Evolutionary conservation across 75 land plant species (phyloP).

Genomic region (Selaginella moellendorffii): DNA sequence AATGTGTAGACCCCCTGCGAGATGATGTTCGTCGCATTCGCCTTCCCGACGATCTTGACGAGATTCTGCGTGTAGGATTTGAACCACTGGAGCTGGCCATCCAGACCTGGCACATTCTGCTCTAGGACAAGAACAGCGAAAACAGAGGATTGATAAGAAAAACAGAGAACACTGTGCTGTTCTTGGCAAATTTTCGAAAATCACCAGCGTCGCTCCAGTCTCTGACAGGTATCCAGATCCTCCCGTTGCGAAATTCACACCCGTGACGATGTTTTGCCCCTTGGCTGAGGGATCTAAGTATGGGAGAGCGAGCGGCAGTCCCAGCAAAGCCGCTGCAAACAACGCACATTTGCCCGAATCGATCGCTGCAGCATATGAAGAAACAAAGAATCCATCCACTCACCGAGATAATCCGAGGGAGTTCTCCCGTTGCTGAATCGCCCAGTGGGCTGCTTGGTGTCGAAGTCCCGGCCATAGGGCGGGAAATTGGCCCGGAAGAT

Average conservation of each 20-base stretch:
- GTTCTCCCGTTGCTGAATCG: neutral
- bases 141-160: neutral
- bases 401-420: neutral
- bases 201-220: neutral
- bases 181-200: neutral
- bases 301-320: neutral
- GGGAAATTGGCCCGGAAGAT: neutral
- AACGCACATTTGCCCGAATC: neutral
- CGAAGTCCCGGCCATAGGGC: neutral
- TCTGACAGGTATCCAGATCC: slow-evolving; percentile 1
- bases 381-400: neutral
- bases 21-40: neutral
- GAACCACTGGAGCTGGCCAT: neutral
- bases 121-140: neutral
- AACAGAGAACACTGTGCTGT: neutral
- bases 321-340: neutral
- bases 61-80: neutral
- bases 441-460: neutral
- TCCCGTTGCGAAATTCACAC: slow-evolving; percentile 1
- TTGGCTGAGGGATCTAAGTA: slow-evolving; percentile 4
- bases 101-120: neutral
- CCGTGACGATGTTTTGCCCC: neutral
- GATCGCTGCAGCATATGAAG: neutral
- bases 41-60: neutral
- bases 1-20: neutral